Conservation (phyloP, 345 rosid species). For the Carallia brachiata region DNA sequence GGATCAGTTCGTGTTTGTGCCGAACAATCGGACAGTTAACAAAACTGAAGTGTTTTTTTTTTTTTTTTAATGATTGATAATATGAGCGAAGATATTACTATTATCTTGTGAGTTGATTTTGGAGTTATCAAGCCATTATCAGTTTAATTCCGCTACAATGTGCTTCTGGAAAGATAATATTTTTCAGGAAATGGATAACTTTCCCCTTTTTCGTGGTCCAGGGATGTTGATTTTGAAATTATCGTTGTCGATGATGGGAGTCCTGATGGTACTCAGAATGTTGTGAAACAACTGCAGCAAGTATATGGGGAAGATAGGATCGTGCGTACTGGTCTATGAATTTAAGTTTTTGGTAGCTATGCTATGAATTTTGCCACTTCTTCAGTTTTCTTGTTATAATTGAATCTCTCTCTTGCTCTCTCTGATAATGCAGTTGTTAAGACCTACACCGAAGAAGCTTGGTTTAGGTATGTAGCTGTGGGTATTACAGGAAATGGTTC, state of each 20-base stretch:
- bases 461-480: conserved; percentile 58
- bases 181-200: background rate
- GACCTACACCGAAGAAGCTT: conserved; percentile 87
- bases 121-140: too few species aligned
- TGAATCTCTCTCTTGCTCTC: conserved; percentile 9
- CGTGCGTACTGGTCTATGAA: conserved; percentile 38
- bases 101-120: too few species aligned
- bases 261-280: conserved; percentile 93
- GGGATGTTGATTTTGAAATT: conserved; percentile 83
- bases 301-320: conserved; percentile 77
- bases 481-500: conserved; percentile 1
- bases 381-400: background rate
- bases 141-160: too few species aligned
- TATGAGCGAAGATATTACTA: too few species aligned
- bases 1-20: too few species aligned
- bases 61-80: too few species aligned
- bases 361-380: background rate
- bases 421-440: conserved; percentile 57
- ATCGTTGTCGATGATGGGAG: conserved; percentile 97
- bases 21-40: too few species aligned
- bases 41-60: too few species aligned
- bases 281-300: conserved; percentile 74
- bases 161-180: too few species aligned
- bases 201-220: conserved; percentile 11
- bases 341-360: background rate